Evolutionary conservation across 2,329 filamentous ascomycete species (phyloP), one percentile per base, ranked within the genome.

Genomic region (Plenodomus biglobosus): DNA sequence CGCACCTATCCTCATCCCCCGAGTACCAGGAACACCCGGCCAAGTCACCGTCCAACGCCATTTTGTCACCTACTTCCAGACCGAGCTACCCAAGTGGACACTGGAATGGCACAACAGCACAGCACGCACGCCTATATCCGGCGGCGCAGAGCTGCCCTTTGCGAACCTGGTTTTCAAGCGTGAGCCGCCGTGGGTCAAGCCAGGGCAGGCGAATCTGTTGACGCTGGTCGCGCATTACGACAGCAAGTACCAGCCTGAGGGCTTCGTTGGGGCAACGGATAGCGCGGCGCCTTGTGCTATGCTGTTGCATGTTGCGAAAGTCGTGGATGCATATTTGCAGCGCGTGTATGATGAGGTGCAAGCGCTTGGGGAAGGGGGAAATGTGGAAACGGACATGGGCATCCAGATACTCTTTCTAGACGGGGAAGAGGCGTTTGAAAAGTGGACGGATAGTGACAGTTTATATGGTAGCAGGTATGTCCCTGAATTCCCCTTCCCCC

Each of bases 201-300:
- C 76, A 0, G 92, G 92, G 1, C 86, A 96, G 58, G 85, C 94
- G 2, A 85, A 86, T 36, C 78, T 91, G 40, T 75, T 97, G 65
- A 92, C 90, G 13, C 79, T 99, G 45, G 94, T 92, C 6, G 94
- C 94, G 35, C 94, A 99, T 69, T 97, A 96, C 70, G 94, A 99
- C 64, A 92, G 85, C 68, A 88, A 95, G 73, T 80, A 87, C 48
- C 78, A 78, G 20, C 92, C 92, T 0, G 76, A 85, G 52, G 92
- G 91, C 1, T 99, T 99, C 69, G 88, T 99, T 49, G 94, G 94
- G 0, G 94, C 92, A 0, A 95, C 85, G 13, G 94, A 99, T 68
- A 96, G 90, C 62, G 94, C 94, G 1, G 94, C 89, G 16, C 92
- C 94, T 8, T 97, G 92, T 71, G 94, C 94, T 0, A 91, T 97